phyloP scores from a whole-genome alignment of 495 filamentous ascomycete species.

The Amniculicola lignicola region DNA sequence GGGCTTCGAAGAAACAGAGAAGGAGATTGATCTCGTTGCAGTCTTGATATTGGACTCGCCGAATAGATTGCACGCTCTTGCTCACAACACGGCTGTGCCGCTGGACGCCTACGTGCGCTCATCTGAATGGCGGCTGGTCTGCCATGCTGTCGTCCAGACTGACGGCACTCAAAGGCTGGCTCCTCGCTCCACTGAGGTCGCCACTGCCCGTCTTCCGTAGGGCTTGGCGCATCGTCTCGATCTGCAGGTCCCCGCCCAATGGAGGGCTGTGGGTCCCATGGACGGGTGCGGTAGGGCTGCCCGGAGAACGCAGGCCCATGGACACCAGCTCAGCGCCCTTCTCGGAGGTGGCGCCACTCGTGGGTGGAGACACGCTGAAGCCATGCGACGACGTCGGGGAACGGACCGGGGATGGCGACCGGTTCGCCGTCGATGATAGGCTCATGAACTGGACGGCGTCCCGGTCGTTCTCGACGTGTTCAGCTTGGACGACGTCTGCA shows the following conservation, averaged over 20 bases:
- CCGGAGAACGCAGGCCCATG: constrained; percentile 37
- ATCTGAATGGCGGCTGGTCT: constrained; percentile 32
- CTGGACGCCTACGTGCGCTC: constrained; percentile 2
- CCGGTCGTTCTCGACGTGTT: constrained; percentile 64
- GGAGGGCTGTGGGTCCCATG: constrained; percentile 40
- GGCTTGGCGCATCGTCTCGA: constrained; percentile 90
- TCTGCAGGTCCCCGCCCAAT: constrained; percentile 59
- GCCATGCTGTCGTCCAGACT: constrained; percentile 43
- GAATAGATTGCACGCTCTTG: no score
- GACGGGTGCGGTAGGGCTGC: constrained; percentile 45
- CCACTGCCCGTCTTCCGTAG: constrained; percentile 76
- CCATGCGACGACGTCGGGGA: constrained; percentile 66
- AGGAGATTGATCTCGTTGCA: no score
- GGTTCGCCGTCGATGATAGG: constrained; percentile 54
- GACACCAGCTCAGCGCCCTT: constrained; percentile 65
- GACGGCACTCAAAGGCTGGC: constrained; percentile 60
- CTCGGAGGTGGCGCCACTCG: constrained; percentile 62
- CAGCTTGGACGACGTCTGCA: constrained; percentile 88
- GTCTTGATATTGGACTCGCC: no score
- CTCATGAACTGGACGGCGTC: constrained; percentile 59
- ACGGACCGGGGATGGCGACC: constrained; percentile 69
- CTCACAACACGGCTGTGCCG: no score
- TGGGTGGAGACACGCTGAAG: constrained; percentile 58
- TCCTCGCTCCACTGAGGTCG: constrained; percentile 63
- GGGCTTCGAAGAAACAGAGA: no score